phyloP scores from a whole-genome alignment of 2,329 filamentous ascomycete species.

The Ciborinia camelliae region DNA sequence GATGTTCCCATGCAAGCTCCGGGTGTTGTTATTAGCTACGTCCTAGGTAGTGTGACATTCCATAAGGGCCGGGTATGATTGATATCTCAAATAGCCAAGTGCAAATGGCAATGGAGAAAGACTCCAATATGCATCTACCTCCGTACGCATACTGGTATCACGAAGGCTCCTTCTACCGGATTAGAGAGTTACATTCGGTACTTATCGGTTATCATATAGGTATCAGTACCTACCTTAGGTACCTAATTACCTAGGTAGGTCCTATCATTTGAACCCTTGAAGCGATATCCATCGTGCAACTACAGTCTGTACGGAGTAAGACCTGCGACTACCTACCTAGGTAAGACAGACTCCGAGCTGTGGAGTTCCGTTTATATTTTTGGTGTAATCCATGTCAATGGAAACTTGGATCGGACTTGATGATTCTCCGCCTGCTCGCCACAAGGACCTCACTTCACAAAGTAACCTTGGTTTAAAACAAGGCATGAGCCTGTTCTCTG shows the following conservation, averaged over 20 bases:
- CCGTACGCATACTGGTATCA: too few relatives aligned
- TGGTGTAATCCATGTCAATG: background rate
- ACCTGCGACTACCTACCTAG: background rate
- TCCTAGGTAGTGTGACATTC: too few relatives aligned
- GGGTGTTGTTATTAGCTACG: background rate
- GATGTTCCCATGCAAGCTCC: background rate
- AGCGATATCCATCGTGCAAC: background rate
- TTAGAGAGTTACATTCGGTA: background rate
- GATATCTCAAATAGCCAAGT: background rate
- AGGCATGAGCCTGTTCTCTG: background rate
- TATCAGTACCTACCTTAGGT: too few relatives aligned
- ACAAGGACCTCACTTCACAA: constrained; percentile 1
- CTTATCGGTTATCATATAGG: background rate
- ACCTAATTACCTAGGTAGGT: too few relatives aligned
- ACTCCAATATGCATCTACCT: too few relatives aligned
- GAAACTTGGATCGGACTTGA: constrained; percentile 16
- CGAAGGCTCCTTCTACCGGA: background rate
- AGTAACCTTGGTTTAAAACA: constrained; percentile 3
- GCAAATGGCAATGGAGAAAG: background rate
- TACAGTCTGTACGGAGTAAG: too few relatives aligned
- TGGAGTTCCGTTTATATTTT: background rate
- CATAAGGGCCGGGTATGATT: too few relatives aligned
- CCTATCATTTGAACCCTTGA: background rate
- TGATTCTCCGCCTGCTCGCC: background rate
- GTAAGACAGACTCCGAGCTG: constrained; percentile 2